Conservation (phyloP, 495 filamentous ascomycete species). For the Penicillium salamii region DNA sequence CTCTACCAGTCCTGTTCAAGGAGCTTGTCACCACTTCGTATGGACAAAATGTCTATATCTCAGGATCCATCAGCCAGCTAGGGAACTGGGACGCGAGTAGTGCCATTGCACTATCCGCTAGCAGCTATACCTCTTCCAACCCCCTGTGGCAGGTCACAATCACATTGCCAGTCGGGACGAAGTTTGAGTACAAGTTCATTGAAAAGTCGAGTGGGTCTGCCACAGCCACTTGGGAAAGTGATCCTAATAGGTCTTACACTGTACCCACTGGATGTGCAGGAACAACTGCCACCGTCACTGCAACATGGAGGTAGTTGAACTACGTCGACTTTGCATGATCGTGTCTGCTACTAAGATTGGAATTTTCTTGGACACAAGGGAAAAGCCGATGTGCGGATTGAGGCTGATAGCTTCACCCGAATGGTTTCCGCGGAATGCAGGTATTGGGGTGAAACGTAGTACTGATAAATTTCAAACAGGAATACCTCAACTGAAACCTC, state of each 20-base stretch:
- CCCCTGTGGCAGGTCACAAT: slow-evolving; percentile 54
- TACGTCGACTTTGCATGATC: no score
- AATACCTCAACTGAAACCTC: no score
- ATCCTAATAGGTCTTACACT: slow-evolving; percentile 57
- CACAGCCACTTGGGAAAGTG: slow-evolving; percentile 57
- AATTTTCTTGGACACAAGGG: no score
- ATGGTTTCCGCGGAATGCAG: no score
- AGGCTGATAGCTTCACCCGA: no score
- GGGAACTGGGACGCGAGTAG: slow-evolving; percentile 51
- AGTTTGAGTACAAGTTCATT: slow-evolving; percentile 64
- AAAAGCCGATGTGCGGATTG: no score
- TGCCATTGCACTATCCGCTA: slow-evolving; percentile 50
- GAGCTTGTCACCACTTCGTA: slow-evolving; percentile 46
- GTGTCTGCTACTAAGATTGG: no score
- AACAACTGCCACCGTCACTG: slow-evolving; percentile 20
- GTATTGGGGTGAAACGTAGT: no score
- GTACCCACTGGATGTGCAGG: slow-evolving; percentile 48
- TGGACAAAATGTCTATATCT: slow-evolving; percentile 56
- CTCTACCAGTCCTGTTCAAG: slow-evolving; percentile 55
- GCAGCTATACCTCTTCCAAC: slow-evolving; percentile 49
- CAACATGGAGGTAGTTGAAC: slow-evolving; percentile 28
- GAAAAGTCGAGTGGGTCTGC: slow-evolving; percentile 49
- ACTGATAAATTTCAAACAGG: no score
- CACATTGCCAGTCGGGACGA: slow-evolving; percentile 45
- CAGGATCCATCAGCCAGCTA: slow-evolving; percentile 50